Base-by-base conservation (phyloP, 1,284 basidiomycete genomes). In the Heterobasidion annosum region DNA sequence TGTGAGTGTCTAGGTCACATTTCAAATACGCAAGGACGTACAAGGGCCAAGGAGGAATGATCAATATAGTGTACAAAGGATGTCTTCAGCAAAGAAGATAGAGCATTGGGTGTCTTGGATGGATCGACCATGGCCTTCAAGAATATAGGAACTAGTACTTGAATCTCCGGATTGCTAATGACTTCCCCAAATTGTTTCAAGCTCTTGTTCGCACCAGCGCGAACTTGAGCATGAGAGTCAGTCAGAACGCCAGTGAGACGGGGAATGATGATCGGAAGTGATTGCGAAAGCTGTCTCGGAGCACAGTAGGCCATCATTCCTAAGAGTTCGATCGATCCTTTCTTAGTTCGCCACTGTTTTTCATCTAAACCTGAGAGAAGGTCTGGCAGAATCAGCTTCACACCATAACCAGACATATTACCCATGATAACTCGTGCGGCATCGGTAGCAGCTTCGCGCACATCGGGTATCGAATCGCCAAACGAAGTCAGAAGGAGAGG, bases 271-370 rank as follows among this genome's bases (percentile, higher is more conserved):
- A 97, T 93, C 1, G 97, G 97, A 6, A 99, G 78, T 2, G 96
- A 98, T 25, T 94, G 77, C 0, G 97, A 98, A 12, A 99, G 81
- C 69, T 99, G 97, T 51, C 86, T 84, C 2, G 96, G 97, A 6
- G 97, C 94, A 70, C 96, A 97, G 70, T 96, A 99, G 0, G 97
- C 97, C 95, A 99, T 99, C 75, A 95, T 91, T 40, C 97, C 97
- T 54, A 99, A 76, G n/a, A 99, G 73, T 68, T 99, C 97, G 60
- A 99, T 98, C 2, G 94, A 96, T 1, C 81, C 97, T 73, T 98
- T 98, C 76, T 99, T 99, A 1, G 95, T 93, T 33, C 96, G 81
- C 97, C 97, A 99, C 68, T 99, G 97, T 68, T 98, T 98, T 69
- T 99, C 97, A 62, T 98, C 95, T 49, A 99, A 75, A 37, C 94